Evolutionary conservation across 306 rosid species (phyloP).

Genomic region (Lathyrus oleraceus): DNA sequence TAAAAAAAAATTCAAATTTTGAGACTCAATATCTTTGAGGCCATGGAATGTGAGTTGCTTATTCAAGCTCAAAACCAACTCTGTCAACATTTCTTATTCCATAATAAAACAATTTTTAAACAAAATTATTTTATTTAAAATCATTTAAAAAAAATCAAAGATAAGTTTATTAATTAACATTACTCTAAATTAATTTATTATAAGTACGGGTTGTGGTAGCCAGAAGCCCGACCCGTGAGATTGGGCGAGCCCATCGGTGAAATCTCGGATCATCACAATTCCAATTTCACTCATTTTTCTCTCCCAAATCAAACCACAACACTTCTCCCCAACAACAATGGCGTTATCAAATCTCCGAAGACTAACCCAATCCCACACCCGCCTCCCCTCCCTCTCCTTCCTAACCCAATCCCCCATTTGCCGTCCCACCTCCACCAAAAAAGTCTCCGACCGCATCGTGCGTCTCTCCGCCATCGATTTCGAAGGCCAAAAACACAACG

Average conservation of each 20-base stretch:
- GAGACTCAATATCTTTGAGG: no score
- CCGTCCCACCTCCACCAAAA: constrained; percentile 44
- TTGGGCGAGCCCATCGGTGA: neutral
- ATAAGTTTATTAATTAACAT: no score
- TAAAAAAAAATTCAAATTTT: no score
- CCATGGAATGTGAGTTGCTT: no score
- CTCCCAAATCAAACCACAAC: neutral
- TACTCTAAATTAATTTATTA: neutral
- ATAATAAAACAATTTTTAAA: no score
- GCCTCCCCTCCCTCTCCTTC: constrained; percentile 45
- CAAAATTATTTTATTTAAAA: no score
- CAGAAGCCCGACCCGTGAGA: neutral
- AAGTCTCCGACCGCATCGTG: constrained; percentile 84
- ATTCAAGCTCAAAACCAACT: no score
- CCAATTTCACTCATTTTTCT: neutral
- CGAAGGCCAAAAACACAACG: constrained; percentile 66
- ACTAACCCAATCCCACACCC: constrained; percentile 57
- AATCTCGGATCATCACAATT: neutral
- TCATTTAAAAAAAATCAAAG: no score
- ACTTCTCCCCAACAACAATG: constrained; percentile 40
- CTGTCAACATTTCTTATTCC: no score
- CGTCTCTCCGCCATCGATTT: constrained; percentile 73
- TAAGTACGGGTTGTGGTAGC: neutral
- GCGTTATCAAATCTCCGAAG: constrained; percentile 65
- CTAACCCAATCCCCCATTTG: constrained; percentile 61